Evolutionary conservation across 352 stramenopile genomes (phyloP), one percentile per base, ranked within the genome.

Genomic region (Sclerospora graminicola): DNA sequence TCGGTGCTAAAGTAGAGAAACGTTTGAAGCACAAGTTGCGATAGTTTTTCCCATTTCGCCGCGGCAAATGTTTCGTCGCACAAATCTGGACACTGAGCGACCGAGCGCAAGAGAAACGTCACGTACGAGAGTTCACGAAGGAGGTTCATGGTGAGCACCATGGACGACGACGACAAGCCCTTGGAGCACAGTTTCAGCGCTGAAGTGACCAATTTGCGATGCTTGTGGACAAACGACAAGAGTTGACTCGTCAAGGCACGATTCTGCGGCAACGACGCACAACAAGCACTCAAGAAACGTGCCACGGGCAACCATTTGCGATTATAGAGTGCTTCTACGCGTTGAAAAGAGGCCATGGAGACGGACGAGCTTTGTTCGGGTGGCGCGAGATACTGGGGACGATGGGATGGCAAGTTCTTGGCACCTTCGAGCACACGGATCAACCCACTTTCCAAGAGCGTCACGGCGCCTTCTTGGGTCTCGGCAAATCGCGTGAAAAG

Each of bases 81-180:
- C 21, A 89, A 34, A 31, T 88, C 71, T 21, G 69, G 48, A 32
- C 88, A 89, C 48, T 85, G 77, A 6, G 66, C 67, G 11, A 88
- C 66, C 37, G 85, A 87, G n/a, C 77, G 77, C 41, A 92, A 74
- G 13, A 89, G 46, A 38, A 89, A 86, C 18, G 77, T 88, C 45
- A 81, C 66, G 42, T 88, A 85, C 18, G 80, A 69, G 2, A 82
- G 51, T 36, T 92, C 80, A 16, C 69, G 71, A 10, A 92, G 62
- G 6, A 85, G 39, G 13, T 65, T 69, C 23, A 92, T 46, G 10
- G 71, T 80, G 11, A 63, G 60, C 6, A 55, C 59, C 31, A 69
- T 65, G 16, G 26, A 42, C 19, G 46, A 50, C 44, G 26, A 42
- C 19, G 46, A 50, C 44, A 50, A 46, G 18, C 45, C 30, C 26